Conservation (phyloP, 2,329 filamentous ascomycete genomes). For the Trichoderma sp. region DNA sequence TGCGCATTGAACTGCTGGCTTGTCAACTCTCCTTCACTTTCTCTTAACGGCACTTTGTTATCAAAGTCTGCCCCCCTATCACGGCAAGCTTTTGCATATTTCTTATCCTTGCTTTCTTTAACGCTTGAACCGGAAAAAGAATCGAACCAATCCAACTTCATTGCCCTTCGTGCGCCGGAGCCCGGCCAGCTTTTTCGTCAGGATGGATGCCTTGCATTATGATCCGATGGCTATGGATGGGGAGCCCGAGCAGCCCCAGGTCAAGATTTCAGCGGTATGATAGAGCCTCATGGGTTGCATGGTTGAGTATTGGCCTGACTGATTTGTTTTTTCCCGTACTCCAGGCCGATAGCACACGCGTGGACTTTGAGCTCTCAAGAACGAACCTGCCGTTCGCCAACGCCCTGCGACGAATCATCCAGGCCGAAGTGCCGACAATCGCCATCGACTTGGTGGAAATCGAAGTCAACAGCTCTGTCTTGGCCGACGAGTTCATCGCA, state of each 20-base stretch:
- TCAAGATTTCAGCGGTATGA: slow-evolving; percentile 60
- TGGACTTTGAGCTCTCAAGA: slow-evolving; percentile 88
- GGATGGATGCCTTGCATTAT: slow-evolving; percentile 55
- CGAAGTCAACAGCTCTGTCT: slow-evolving; percentile 88
- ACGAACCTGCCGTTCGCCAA: slow-evolving; percentile 92
- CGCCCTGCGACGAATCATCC: slow-evolving; percentile 83
- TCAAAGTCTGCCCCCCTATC: neutral
- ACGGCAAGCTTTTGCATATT: neutral
- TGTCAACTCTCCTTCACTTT: slow-evolving; percentile 14
- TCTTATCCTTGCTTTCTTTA: neutral
- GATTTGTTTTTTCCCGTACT: neutral
- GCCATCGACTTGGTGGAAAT: slow-evolving; percentile 95
- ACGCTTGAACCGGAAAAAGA: neutral
- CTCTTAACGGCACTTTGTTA: neutral
- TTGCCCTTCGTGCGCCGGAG: slow-evolving; percentile 6
- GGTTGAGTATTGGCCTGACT: neutral
- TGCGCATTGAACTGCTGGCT: slow-evolving; percentile 5
- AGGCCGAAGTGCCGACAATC: slow-evolving; percentile 90
- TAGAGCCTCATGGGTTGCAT: neutral
- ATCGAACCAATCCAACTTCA: neutral
- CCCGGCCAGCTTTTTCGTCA: slow-evolving; percentile 20
- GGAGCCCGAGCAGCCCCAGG: slow-evolving; percentile 54
- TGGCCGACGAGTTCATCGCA: slow-evolving; percentile 93
- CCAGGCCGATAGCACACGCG: slow-evolving; percentile 75
- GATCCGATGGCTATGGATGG: slow-evolving; percentile 60